These are phyloP conservation scores for Ramaria sp. DNA, from an alignment of 768 basidiomycete genomes.

Conservation along the genomic window DNA sequence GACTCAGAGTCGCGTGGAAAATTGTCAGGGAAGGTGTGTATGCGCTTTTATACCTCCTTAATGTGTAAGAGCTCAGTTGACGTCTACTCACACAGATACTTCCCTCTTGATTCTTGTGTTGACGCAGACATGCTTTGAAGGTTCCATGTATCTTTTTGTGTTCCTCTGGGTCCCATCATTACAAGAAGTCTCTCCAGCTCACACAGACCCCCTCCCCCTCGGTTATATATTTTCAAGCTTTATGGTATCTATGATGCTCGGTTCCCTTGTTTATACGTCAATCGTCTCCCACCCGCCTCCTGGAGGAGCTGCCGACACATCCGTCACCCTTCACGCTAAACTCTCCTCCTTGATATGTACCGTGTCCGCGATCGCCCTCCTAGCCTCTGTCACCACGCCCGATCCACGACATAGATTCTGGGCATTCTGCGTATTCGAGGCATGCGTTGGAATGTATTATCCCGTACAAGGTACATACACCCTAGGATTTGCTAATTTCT, in stretches of 20 bases:
- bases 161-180: conserved; percentile 75
- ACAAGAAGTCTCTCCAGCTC: conserved; percentile 43
- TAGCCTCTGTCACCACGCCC: conserved; percentile 32
- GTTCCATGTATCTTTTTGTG: conserved; percentile 79
- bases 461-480: conserved; percentile 39
- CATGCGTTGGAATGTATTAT: conserved; percentile 72
- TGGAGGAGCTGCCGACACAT: conserved; percentile 22
- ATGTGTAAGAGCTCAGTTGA: not conserved
- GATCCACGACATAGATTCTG: conserved; percentile 49
- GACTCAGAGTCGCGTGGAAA: conserved; percentile 44
- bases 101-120: conserved; percentile 54
- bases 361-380: conserved; percentile 44
- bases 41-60: not conserved
- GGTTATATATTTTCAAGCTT: conserved; percentile 75
- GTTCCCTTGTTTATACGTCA: conserved; percentile 57
- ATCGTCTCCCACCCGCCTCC: conserved; percentile 21
- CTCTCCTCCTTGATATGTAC: conserved; percentile 56
- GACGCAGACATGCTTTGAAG: conserved; percentile 74
- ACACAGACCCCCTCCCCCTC: conserved; percentile 40
- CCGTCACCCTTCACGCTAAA: conserved; percentile 53
- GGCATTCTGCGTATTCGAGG: conserved; percentile 68
- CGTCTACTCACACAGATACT: conserved; percentile 32
- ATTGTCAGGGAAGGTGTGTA: conserved; percentile 42
- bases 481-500: too few species aligned
- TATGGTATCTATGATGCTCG: conserved; percentile 79